Conservation (phyloP, 495 filamentous ascomycete genomes). For the Trichoderma erinaceum region DNA sequence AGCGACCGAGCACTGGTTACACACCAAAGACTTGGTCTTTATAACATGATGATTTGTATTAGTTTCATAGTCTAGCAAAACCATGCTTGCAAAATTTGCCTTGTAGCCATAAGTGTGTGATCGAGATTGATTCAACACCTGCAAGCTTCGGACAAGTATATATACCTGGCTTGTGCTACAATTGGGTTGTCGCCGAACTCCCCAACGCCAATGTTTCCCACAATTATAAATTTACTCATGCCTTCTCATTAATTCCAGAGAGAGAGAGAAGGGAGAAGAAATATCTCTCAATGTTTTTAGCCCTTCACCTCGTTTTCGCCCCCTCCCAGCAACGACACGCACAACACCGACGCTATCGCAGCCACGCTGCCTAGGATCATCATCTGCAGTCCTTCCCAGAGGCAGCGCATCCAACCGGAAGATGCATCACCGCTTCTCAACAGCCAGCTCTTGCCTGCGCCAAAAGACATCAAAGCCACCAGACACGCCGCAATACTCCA, state of each 20-base stretch:
- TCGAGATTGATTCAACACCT: no score
- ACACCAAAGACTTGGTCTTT: no score
- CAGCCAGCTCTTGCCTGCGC: conserved; percentile 60
- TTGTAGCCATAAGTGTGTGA: no score
- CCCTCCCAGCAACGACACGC: conserved; percentile 32
- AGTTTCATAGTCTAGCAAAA: no score
- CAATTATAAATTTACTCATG: not conserved
- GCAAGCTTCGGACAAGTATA: no score
- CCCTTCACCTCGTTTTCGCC: not conserved
- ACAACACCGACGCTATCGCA: conserved; percentile 57
- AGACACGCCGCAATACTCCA: conserved; percentile 68
- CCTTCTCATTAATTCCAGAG: not conserved
- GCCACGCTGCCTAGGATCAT: conserved; percentile 57
- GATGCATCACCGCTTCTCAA: conserved; percentile 33
- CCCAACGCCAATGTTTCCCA: not conserved
- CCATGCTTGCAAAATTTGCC: no score
- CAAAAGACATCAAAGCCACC: conserved; percentile 65
- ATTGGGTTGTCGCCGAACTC: not conserved
- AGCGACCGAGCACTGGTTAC: no score
- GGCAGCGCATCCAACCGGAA: conserved; percentile 20
- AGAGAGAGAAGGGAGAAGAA: not conserved
- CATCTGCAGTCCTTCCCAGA: conserved; percentile 52
- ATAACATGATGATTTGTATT: no score
- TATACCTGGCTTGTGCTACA: no score
- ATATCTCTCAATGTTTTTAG: not conserved